Base-by-base conservation (phyloP, 257 asterid species). In the Mentha longifolia region DNA sequence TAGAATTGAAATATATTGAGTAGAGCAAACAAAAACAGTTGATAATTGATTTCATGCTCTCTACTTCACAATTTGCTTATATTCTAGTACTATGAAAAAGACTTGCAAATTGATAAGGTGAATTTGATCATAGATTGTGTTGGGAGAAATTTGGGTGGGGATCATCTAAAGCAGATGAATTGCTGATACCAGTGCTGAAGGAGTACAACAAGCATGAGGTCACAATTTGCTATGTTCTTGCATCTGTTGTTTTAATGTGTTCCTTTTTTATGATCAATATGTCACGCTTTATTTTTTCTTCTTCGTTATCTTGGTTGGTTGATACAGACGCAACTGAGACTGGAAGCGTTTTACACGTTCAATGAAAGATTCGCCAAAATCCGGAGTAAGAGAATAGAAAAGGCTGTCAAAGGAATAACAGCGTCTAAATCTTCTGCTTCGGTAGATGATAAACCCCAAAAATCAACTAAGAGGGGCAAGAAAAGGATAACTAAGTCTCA, bases 271-370 rank as follows among this genome's bases (percentile, higher is more conserved):
- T 28, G 63, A 19, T 50, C 31, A 41, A 41, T 8, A 59, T 64
- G 37, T 72, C 51, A 81, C 73, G 37, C 61, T 20, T 41, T 64
- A 51, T 70, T 45, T 74, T 58, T 70, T 58, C 50, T 22, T 63
- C 70, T 22, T n/a, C n/a, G n/a, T 14, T 57, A 33, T 73, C 50
- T 71, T 39, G 47, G 62, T 74, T 75, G 70, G 61, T 78, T 79
- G 59, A 50, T 82, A 28, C 49, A 94, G 99, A 91, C 97, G 9
- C 99, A 94, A 82, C 79, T 94, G 88, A 89, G 99, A 67, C 22
- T 94, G 89, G 99, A 94, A 83, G 97, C 98, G 62, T 94, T 91
- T 83, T 94, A 94, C 81, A 83, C 96, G 49, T 94, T 94, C 88
- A 91, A 89, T 43, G 99, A 94, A 75, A 85, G 86, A 76, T 94